phyloP scores from a whole-genome alignment of 176 grass and related monocot genomes.

The Lolium multiflorum region DNA sequence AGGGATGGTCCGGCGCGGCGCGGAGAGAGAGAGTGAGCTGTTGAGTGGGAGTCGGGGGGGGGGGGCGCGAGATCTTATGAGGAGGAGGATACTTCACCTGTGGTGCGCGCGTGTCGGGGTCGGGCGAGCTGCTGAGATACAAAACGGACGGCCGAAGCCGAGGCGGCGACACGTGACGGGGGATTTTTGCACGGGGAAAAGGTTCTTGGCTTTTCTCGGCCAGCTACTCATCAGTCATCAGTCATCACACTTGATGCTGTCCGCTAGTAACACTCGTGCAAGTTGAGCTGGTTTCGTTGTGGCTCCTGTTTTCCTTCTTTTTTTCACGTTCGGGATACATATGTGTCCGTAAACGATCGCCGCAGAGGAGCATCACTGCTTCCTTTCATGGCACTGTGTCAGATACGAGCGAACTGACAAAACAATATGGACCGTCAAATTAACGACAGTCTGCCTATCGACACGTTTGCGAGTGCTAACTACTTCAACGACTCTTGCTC shows the following conservation, averaged over 20 bases:
- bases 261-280: background rate
- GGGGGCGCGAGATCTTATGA: slow-evolving; percentile 30
- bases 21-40: background rate
- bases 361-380: too few relatives aligned
- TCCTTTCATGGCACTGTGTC: too few relatives aligned
- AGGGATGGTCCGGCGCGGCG: background rate
- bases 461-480: too few relatives aligned
- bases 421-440: too few relatives aligned
- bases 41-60: background rate
- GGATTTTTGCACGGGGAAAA: background rate
- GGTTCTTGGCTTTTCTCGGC: background rate
- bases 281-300: background rate
- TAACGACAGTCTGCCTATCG: too few relatives aligned
- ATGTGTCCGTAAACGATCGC: too few relatives aligned
- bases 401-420: too few relatives aligned
- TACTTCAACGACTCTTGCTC: too few relatives aligned
- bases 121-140: background rate
- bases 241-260: background rate
- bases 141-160: background rate
- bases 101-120: background rate
- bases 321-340: too few relatives aligned
- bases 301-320: too few relatives aligned
- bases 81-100: background rate
- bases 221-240: too few relatives aligned
- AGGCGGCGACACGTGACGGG: background rate